Percentiles rank a stretch among this genome's conserved stretches.
Evolutionary conservation across 2,329 filamentous ascomycete genomes (phyloP).

Genomic region (Botrytis fabae): DNA sequence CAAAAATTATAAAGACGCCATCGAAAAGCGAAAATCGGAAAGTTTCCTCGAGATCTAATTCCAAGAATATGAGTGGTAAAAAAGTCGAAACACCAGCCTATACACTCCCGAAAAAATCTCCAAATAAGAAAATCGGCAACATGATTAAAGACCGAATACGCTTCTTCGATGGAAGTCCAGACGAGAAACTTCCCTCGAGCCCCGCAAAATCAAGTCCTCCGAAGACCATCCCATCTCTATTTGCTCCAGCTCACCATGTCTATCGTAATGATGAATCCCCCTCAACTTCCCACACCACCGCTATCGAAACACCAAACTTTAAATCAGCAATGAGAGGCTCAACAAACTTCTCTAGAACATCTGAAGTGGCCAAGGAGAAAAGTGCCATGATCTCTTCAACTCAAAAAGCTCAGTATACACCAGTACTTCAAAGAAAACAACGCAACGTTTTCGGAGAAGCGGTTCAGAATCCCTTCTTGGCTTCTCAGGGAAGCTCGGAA

Average conservation of each 20-base stretch:
- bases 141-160: slow-evolving; percentile 34
- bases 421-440: slow-evolving; percentile 15
- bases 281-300: neutral
- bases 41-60: neutral
- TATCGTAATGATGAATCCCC: neutral
- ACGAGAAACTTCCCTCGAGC: neutral
- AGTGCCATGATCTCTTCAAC: neutral
- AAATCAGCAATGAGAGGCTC: neutral
- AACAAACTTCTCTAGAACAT: neutral
- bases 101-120: slow-evolving; percentile 8
- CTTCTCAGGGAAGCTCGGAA: neutral
- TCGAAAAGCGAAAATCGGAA: slow-evolving; percentile 6
- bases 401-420: slow-evolving; percentile 5
- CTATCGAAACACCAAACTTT: neutral
- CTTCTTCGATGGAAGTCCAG: slow-evolving; percentile 35
- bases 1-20: neutral
- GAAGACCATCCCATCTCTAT: neutral
- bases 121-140: slow-evolving; percentile 21
- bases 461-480: slow-evolving; percentile 22
- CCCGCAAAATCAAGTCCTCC: neutral
- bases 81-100: neutral
- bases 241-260: neutral
- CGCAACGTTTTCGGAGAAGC: slow-evolving; percentile 22
- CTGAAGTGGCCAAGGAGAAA: neutral
- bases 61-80: neutral